Conservation (phyloP, 768 basidiomycete species). For the Xerocomellus amylosporus region DNA sequence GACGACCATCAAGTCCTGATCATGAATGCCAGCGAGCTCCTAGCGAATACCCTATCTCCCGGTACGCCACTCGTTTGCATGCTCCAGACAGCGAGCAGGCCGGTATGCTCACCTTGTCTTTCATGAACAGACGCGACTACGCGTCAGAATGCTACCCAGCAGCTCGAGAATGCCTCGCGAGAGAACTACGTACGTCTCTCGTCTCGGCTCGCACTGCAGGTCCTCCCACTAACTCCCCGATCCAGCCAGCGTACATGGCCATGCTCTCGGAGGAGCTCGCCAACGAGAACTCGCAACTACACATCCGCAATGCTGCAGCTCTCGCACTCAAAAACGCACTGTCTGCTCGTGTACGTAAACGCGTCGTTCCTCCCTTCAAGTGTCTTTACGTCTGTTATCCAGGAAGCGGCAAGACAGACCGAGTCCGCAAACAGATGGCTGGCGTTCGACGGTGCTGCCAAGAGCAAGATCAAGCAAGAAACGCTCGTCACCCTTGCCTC, state of each 20-base stretch:
- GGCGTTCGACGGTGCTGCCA: conserved; percentile 61
- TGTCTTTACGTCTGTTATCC: conserved; percentile 22
- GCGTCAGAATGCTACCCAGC: conserved; percentile 88
- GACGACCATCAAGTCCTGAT: conserved; percentile 33
- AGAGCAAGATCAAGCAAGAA: conserved; percentile 83
- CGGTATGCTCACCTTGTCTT: conserved; percentile 20
- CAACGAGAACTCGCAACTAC: conserved; percentile 64
- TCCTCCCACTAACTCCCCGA: conserved; percentile 12
- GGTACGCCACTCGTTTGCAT: conserved; percentile 50
- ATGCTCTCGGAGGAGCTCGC: conserved; percentile 85
- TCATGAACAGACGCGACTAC: conserved; percentile 68
- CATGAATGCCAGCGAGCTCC: conserved; percentile 90
- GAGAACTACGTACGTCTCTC: conserved; percentile 80
- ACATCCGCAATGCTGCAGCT: conserved; percentile 93
- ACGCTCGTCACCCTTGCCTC: conserved; percentile 82
- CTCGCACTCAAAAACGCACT: conserved; percentile 96
- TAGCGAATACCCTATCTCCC: conserved; percentile 88
- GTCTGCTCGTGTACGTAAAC: conserved; percentile 74
- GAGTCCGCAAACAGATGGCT: conserved; percentile 83
- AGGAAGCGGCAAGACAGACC: conserved; percentile 75
- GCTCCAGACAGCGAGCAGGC: conserved; percentile 36
- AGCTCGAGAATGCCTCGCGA: conserved; percentile 81
- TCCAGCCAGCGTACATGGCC: conserved; percentile 87
- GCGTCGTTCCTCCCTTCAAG: conserved; percentile 14
- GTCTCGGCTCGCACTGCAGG: conserved; percentile 29